Evolutionary conservation across 2,329 filamentous ascomycete species (phyloP).

Genomic region (Lithohypha guttulata): DNA sequence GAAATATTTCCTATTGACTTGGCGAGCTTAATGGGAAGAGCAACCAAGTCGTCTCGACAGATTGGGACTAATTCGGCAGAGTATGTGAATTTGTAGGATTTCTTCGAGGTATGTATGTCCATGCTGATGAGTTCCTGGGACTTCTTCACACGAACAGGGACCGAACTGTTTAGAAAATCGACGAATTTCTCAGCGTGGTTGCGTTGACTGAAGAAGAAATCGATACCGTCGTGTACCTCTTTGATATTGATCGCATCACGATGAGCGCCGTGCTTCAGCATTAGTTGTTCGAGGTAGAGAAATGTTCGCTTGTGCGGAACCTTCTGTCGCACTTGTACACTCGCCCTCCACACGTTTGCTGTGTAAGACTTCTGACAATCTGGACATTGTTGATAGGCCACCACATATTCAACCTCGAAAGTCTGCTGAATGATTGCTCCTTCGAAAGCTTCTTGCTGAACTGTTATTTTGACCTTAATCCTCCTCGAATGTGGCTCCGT

Average conservation of each 20-base stretch:
- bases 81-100: slow-evolving; percentile 90
- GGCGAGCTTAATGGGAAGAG: slow-evolving; percentile 77
- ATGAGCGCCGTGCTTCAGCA: slow-evolving; percentile 86
- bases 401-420: slow-evolving; percentile 88
- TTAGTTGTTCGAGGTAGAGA: slow-evolving; percentile 79
- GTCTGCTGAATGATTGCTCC: slow-evolving; percentile 73
- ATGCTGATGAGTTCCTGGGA: slow-evolving; percentile 89
- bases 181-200: slow-evolving; percentile 90
- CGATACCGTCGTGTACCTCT: slow-evolving; percentile 87
- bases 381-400: slow-evolving; percentile 84
- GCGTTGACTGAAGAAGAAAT: slow-evolving; percentile 83
- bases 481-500: slow-evolving; percentile 92
- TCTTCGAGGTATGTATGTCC: slow-evolving; percentile 81
- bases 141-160: slow-evolving; percentile 68
- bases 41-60: slow-evolving; percentile 96
- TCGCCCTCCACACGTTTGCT: slow-evolving; percentile 87
- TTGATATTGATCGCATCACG: slow-evolving; percentile 96
- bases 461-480: slow-evolving; percentile 89
- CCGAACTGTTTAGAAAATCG: slow-evolving; percentile 76
- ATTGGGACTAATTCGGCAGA: slow-evolving; percentile 85
- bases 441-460: slow-evolving; percentile 61
- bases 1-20: slow-evolving; percentile 80
- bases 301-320: slow-evolving; percentile 89
- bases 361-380: slow-evolving; percentile 95
- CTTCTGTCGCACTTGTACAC: slow-evolving; percentile 92